These are phyloP conservation scores for Mycena indigotica DNA, from an alignment of 768 basidiomycete genomes.

Conservation along the genomic window DNA sequence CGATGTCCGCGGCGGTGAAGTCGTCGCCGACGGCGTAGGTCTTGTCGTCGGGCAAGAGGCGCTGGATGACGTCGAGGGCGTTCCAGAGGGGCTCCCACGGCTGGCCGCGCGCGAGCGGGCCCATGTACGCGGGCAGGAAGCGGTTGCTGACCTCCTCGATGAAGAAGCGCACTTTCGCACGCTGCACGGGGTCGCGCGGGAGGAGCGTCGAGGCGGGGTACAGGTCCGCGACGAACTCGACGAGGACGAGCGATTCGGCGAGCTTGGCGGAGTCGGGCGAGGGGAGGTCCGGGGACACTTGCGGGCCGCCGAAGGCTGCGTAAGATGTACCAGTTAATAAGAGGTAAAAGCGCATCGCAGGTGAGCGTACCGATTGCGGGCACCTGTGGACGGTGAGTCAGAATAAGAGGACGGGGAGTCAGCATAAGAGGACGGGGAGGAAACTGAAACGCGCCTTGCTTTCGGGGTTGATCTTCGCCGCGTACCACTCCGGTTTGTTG, in stretches of 20 bases:
- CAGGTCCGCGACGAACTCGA: slow-evolving; percentile 66
- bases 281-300: slow-evolving; percentile 53
- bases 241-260: slow-evolving; percentile 62
- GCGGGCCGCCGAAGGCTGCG: slow-evolving; percentile 64
- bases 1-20: slow-evolving; percentile 63
- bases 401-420: no score
- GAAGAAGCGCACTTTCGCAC: slow-evolving; percentile 65
- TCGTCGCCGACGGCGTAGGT: slow-evolving; percentile 42
- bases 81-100: slow-evolving; percentile 40
- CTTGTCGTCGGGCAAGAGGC: slow-evolving; percentile 47
- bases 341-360: no score
- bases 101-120: slow-evolving; percentile 39
- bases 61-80: slow-evolving; percentile 50
- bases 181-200: slow-evolving; percentile 53
- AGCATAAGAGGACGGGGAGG: no score
- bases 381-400: no score
- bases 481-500: slow-evolving; percentile 72
- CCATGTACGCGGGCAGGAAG: slow-evolving; percentile 39
- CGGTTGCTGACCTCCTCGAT: slow-evolving; percentile 53
- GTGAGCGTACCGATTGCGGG: background rate
- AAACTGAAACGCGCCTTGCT: slow-evolving; percentile 50
- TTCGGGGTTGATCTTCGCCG: slow-evolving; percentile 61
- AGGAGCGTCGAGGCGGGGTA: slow-evolving; percentile 48
- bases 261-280: slow-evolving; percentile 61
- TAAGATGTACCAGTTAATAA: slow-evolving; percentile 38